Base-by-base conservation (phyloP, 306 rosid species). In the Abrus precatorius region DNA sequence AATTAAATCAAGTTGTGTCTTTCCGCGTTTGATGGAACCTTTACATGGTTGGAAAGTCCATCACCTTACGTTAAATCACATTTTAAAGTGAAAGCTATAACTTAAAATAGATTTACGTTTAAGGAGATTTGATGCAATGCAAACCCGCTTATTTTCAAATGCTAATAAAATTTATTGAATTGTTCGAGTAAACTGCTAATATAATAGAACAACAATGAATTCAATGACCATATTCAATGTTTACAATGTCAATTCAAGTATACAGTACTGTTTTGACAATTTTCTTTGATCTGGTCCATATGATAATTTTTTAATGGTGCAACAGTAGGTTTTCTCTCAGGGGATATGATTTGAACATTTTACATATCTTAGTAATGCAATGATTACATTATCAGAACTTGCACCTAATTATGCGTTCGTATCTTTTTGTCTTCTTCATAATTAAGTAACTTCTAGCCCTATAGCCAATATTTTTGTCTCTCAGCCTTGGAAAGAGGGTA, bases 291-390 rank as follows among this genome's bases (percentile, higher is more conserved):
- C 36, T 9, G 9, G 50, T 69, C 47, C 68, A 55, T 29, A 38
- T 36, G 67, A 49, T 48, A 1, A 9, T 57, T 75, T 64, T 56
- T 34, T 53, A 45, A 45, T 36, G 79, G 20, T 77, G 13, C 30
- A 62, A 7, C 73, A 65, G 30, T 48, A 33, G 64, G 6, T 63
- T 55, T 44, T 77, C 63, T 36, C 45, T 41, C 30, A 3, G 41
- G 50, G n/a, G 52, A 55, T 48, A 56, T 74, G 72, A 50, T 54
- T 45, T 55, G 9, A 68, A 55, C 72, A 68, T 45, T 74, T 55
- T 55, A 9, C 48, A 28, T 13, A 43, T 40, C 28, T 29, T 53
- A 68, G 32, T 32, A 29, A 63, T 10, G 57, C 63, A 57, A 38
- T 57, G 27, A 1, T 52, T 34, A 45, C 76, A 54, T 62, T 60